phyloP scores from a whole-genome alignment of 2,329 filamentous ascomycete genomes.

The Neophaeococcomyces mojaviensis region DNA sequence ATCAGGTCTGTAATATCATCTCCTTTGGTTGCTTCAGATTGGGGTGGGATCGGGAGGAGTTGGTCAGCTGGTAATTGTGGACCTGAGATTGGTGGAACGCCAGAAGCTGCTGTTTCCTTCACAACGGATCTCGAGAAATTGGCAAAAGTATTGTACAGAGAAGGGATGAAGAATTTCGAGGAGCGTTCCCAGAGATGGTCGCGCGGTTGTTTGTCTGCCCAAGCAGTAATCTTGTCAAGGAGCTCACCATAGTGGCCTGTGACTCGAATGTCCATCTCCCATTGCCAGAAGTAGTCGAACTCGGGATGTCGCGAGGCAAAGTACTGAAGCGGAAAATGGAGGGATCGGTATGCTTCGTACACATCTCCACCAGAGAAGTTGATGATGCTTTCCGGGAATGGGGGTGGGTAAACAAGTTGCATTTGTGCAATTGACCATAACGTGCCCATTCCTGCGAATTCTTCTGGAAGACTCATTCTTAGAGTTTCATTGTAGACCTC shows the following conservation, averaged over 20 bases:
- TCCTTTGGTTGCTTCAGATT: slow-evolving; percentile 2
- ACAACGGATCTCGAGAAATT: slow-evolving; percentile 13
- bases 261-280: slow-evolving; percentile 62
- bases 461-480: slow-evolving; percentile 24
- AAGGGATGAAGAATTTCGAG: slow-evolving; percentile 68
- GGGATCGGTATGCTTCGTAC: slow-evolving; percentile 46
- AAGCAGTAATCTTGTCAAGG: slow-evolving; percentile 58
- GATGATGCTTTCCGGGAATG: slow-evolving; percentile 25
- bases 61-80: slow-evolving; percentile 14
- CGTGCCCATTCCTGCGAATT: slow-evolving; percentile 31
- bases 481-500: slow-evolving; percentile 55
- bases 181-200: slow-evolving; percentile 71
- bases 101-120: slow-evolving; percentile 9
- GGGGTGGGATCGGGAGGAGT: slow-evolving; percentile 16
- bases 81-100: slow-evolving; percentile 14
- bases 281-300: slow-evolving; percentile 63
- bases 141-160: slow-evolving; percentile 15
- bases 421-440: slow-evolving; percentile 27
- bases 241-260: slow-evolving; percentile 65
- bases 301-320: slow-evolving; percentile 57
- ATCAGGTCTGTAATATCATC: slow-evolving; percentile 65
- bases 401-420: slow-evolving; percentile 17
- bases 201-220: slow-evolving; percentile 61
- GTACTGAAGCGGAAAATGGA: slow-evolving; percentile 56
- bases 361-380: slow-evolving; percentile 23